Conservation (phyloP, 1,284 basidiomycete genomes). For the Tetrapyrgos nigripes region DNA sequence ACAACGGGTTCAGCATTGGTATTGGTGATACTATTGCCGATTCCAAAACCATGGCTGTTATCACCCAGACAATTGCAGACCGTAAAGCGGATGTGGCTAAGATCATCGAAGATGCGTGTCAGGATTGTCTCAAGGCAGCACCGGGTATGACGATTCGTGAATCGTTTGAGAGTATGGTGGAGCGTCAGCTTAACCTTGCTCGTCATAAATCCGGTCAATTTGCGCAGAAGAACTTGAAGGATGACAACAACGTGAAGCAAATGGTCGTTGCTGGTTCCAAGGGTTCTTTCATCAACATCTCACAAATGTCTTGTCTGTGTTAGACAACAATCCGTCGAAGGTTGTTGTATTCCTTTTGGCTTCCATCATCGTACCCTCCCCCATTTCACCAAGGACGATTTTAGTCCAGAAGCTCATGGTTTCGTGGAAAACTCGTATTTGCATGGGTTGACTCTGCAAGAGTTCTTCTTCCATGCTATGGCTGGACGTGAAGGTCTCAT, state of each 20-base stretch:
- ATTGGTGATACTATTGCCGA: conserved; percentile 99
- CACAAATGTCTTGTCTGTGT: conserved; percentile 99
- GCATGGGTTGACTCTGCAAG: conserved; percentile 95
- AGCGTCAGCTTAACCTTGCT: conserved; percentile 92
- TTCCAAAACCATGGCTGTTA: conserved; percentile 84
- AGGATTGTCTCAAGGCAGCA: conserved; percentile 84
- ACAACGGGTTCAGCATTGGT: conserved; percentile 98
- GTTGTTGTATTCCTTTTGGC: conserved; percentile 97
- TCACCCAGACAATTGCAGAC: conserved; percentile 84
- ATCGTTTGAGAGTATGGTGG: conserved; percentile 94
- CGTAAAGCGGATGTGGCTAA: conserved; percentile 80
- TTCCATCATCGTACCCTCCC: conserved; percentile 97
- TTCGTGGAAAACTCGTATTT: conserved; percentile 99
- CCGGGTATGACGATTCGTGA: conserved; percentile 99
- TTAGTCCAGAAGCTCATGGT: conserved; percentile 97
- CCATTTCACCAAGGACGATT: conserved; percentile 99
- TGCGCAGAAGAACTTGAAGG: conserved; percentile 95
- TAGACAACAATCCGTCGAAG: conserved; percentile 98
- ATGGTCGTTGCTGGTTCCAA: conserved; percentile 99
- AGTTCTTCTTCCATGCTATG: conserved; percentile 99
- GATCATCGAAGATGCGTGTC: conserved; percentile 81
- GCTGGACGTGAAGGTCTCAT: conserved; percentile 99
- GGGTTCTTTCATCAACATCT: conserved; percentile 99
- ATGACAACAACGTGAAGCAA: conserved; percentile 99
- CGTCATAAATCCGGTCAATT: conserved; percentile 96